Evolutionary conservation across 2,329 filamentous ascomycete genomes (phyloP).

Genomic region (Zymoseptoria crescenta): DNA sequence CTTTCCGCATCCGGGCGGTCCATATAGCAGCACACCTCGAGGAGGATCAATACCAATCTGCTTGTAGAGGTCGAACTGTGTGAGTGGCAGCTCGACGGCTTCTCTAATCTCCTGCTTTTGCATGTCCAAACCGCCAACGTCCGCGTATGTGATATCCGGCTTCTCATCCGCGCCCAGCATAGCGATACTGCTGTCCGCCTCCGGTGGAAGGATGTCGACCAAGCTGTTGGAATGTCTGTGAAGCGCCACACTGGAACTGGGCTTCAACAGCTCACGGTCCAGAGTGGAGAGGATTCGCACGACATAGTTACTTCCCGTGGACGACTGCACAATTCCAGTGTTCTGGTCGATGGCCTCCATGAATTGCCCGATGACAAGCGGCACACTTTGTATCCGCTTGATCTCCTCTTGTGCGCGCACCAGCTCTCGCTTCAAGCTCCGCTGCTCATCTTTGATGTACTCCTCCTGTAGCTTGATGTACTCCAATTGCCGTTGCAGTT

Average conservation of each 20-base stretch:
- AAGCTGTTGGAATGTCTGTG: constrained; percentile 98
- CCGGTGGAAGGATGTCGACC: constrained; percentile 96
- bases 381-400: constrained; percentile 97
- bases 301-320: constrained; percentile 97
- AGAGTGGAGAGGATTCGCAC: constrained; percentile 97
- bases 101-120: constrained; percentile 99
- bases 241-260: constrained; percentile 91
- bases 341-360: constrained; percentile 99
- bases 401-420: constrained; percentile 98
- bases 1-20: constrained; percentile 91
- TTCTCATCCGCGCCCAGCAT: constrained; percentile 97
- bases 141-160: constrained; percentile 94
- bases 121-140: constrained; percentile 97
- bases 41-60: constrained; percentile 99
- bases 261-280: constrained; percentile 95
- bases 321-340: constrained; percentile 97
- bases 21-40: constrained; percentile 90
- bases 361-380: constrained; percentile 95
- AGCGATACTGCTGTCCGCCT: constrained; percentile 96
- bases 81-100: constrained; percentile 91
- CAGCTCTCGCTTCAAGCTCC: constrained; percentile 92
- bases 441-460: constrained; percentile 99
- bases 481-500: constrained; percentile 92
- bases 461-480: constrained; percentile 97
- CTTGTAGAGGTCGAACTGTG: constrained; percentile 97